Conservation (phyloP, 768 basidiomycete genomes). For the Mycena leptocephala region DNA sequence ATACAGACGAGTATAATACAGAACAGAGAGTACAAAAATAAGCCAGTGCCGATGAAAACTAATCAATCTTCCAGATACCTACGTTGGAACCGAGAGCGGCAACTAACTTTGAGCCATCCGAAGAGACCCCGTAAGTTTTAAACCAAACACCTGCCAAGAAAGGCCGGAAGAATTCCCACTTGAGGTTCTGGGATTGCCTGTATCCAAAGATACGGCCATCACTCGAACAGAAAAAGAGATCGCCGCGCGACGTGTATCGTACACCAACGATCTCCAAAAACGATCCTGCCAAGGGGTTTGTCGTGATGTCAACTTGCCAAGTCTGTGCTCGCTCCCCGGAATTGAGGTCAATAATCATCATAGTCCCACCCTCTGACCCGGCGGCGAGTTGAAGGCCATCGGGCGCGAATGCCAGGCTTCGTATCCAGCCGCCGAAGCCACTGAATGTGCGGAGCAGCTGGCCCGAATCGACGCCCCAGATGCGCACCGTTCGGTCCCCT, state of each 20-base stretch:
- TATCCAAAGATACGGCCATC: slow-evolving; percentile 23
- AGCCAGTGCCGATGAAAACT: neutral
- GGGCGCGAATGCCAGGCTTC: slow-evolving; percentile 30
- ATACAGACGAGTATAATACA: too few species aligned
- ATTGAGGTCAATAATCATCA: slow-evolving; percentile 27
- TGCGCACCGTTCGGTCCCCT: slow-evolving; percentile 30
- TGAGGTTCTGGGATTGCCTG: neutral
- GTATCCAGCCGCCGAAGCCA: slow-evolving; percentile 25
- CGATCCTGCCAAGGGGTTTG: neutral
- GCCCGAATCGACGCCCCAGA: slow-evolving; percentile 38
- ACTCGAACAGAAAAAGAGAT: slow-evolving; percentile 19
- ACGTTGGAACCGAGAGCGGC: neutral
- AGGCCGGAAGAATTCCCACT: slow-evolving; percentile 4
- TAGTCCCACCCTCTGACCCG: neutral
- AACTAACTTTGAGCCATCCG: neutral
- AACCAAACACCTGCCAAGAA: neutral
- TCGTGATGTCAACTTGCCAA: slow-evolving; percentile 22
- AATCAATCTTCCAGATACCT: slow-evolving; percentile 9
- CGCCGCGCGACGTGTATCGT: slow-evolving; percentile 15
- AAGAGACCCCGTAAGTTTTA: neutral
- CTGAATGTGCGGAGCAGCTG: slow-evolving; percentile 30
- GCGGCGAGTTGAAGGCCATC: slow-evolving; percentile 27
- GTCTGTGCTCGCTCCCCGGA: slow-evolving; percentile 18
- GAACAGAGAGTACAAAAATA: too few species aligned
- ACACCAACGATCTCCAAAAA: slow-evolving; percentile 4